Evolutionary conservation across 202 grass and related monocot genomes (phyloP).

Genomic region (Setaria viridis): DNA sequence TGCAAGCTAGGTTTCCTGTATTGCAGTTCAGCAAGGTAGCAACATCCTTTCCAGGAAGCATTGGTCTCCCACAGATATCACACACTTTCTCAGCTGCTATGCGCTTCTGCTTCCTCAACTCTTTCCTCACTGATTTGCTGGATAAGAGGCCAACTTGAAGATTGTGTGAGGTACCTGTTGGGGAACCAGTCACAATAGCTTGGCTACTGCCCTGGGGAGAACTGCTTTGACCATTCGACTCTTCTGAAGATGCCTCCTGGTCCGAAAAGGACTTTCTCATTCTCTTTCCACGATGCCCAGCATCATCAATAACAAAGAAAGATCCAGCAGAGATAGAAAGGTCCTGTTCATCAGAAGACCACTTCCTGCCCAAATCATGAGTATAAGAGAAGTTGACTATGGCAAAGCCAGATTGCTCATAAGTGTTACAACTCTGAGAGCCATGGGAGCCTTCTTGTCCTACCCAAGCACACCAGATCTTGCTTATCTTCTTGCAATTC

Average conservation of each 20-base stretch:
- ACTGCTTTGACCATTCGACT: slow-evolving; percentile 56
- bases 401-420: slow-evolving; percentile 72
- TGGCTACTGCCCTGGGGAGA: slow-evolving; percentile 45
- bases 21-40: slow-evolving; percentile 82
- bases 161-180: slow-evolving; percentile 43
- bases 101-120: slow-evolving; percentile 86
- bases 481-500: slow-evolving; percentile 61
- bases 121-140: slow-evolving; percentile 69
- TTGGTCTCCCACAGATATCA: slow-evolving; percentile 93
- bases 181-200: slow-evolving; percentile 42
- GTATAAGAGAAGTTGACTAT: slow-evolving; percentile 90
- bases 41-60: slow-evolving; percentile 93
- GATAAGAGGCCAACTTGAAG: slow-evolving; percentile 59
- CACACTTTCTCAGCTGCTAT: slow-evolving; percentile 85
- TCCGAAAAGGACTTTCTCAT: slow-evolving; percentile 96
- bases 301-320: slow-evolving; percentile 86
- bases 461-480: slow-evolving; percentile 96
- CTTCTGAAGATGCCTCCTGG: slow-evolving; percentile 80
- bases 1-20: slow-evolving; percentile 85
- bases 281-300: slow-evolving; percentile 69
- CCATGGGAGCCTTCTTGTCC: slow-evolving; percentile 52
- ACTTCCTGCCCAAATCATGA: slow-evolving; percentile 89
- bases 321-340: slow-evolving; percentile 66
- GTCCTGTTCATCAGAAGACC: slow-evolving; percentile 68
- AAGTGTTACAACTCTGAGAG: slow-evolving; percentile 20